Percentiles rank a stretch among this genome's conserved stretches.
Evolutionary conservation across 352 stramenopile species (phyloP).

Genomic region (Phytophthora kernoviae): DNA sequence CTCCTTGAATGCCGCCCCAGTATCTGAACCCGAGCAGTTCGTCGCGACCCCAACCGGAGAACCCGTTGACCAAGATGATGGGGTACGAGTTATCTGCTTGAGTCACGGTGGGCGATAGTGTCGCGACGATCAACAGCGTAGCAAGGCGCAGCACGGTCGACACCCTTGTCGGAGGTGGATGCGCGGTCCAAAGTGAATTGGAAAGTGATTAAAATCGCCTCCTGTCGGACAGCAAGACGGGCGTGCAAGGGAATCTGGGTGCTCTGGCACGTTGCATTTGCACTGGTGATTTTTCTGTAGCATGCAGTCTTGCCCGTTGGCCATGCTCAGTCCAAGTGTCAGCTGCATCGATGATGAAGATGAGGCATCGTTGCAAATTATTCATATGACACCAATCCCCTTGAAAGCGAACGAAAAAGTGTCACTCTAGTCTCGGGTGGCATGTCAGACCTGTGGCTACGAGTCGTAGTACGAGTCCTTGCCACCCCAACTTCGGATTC

Average conservation of each 20-base stretch:
- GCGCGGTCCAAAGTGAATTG: slow-evolving; percentile 18
- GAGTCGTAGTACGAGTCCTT: too few species aligned
- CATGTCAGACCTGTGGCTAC: too few species aligned
- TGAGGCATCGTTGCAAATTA: slow-evolving; percentile 3
- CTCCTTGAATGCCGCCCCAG: slow-evolving; percentile 53
- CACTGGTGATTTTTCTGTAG: too few species aligned
- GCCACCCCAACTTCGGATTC: too few species aligned
- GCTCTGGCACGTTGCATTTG: too few species aligned
- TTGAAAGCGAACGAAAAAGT: slow-evolving; percentile 11
- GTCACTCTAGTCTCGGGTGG: too few species aligned
- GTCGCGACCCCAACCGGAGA: slow-evolving; percentile 49
- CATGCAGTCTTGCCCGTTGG: not conserved
- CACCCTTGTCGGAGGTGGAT: slow-evolving; percentile 15
- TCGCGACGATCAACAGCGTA: slow-evolving; percentile 10
- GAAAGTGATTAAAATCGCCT: slow-evolving; percentile 18
- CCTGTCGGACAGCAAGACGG: slow-evolving; percentile 22
- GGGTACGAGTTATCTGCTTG: slow-evolving; percentile 49
- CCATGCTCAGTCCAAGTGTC: slow-evolving; percentile 19
- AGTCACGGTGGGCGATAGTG: slow-evolving; percentile 9
- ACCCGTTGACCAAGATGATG: slow-evolving; percentile 63
- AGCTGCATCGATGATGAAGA: slow-evolving; percentile 18
- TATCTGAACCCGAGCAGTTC: slow-evolving; percentile 55
- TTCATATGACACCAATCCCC: slow-evolving; percentile 27
- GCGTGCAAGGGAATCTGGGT: not conserved
- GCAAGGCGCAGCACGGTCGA: slow-evolving; percentile 15